Conservation (phyloP, 2,329 filamentous ascomycete species). For the Setomelanomma holmii region DNA sequence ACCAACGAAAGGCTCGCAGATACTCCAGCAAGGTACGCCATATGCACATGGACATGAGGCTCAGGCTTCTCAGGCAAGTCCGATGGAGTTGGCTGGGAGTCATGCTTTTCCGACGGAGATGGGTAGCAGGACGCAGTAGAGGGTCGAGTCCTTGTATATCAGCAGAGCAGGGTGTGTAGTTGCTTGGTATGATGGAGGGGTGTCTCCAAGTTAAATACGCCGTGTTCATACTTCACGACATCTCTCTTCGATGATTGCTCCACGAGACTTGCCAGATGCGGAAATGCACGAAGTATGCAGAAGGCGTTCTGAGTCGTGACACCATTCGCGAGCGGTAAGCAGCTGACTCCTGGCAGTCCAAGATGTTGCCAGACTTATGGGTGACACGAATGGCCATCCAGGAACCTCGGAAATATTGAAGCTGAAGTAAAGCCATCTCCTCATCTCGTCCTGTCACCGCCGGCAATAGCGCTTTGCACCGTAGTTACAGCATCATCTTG, state of each 20-base stretch:
- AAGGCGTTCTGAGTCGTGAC: background rate
- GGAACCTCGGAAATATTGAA: no score
- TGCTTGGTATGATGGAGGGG: no score
- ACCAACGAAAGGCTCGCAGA: background rate
- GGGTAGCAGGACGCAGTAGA: no score
- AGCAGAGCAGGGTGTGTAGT: no score
- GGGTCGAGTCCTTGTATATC: no score
- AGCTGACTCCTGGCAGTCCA: no score
- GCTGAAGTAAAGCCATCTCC: no score
- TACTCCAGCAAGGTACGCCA: background rate
- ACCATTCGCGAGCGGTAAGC: background rate
- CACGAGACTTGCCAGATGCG: background rate
- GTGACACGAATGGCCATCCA: no score
- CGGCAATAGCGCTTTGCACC: background rate
- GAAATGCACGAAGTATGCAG: background rate
- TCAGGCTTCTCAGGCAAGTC: background rate
- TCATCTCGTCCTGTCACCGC: background rate
- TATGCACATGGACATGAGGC: background rate
- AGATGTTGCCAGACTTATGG: no score
- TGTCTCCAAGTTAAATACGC: no score
- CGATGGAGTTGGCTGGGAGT: background rate
- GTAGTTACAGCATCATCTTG: slow-evolving; percentile 1
- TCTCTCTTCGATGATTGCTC: no score
- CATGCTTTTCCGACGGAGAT: background rate
- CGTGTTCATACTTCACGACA: no score